A percentile compares a stretch with the other conserved stretches of the same genome.
phyloP scores from a whole-genome alignment of 257 asterid species.

The Ilex aquifolium region DNA sequence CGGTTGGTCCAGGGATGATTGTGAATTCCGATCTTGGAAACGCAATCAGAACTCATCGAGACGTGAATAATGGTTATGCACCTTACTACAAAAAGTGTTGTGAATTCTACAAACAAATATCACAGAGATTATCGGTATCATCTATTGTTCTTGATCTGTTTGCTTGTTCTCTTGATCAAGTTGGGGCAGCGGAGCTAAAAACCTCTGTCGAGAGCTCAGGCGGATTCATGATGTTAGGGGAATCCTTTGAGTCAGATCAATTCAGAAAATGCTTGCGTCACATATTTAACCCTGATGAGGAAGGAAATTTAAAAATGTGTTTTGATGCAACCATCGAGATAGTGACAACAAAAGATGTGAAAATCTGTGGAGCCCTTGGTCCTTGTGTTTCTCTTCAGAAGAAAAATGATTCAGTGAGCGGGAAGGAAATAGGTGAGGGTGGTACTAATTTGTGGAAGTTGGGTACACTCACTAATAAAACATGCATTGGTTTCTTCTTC shows the following conservation, averaged over 20 bases:
- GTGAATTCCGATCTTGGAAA: constrained; percentile 54
- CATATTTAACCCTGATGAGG: constrained; percentile 50
- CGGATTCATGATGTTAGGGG: constrained; percentile 83
- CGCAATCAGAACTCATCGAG: constrained; percentile 77
- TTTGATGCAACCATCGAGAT: constrained; percentile 87
- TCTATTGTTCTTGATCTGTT: constrained; percentile 87
- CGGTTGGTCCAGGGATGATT: constrained; percentile 78
- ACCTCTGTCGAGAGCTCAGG: constrained; percentile 67
- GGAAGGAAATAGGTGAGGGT: constrained; percentile 69
- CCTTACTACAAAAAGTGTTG: constrained; percentile 48
- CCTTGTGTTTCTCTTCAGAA: constrained; percentile 61
- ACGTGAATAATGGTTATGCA: constrained; percentile 50
- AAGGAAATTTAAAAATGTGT: constrained; percentile 61
- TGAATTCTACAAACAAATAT: constrained; percentile 60
- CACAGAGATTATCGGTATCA: constrained; percentile 61
- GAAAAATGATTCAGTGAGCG: constrained; percentile 59
- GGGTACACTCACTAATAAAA: constrained; percentile 59
- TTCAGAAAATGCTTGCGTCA: constrained; percentile 67
- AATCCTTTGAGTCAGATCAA: constrained; percentile 77
- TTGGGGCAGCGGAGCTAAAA: constrained; percentile 88
- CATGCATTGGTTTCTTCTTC: constrained; percentile 74
- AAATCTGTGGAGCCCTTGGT: constrained; percentile 85
- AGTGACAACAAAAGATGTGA: constrained; percentile 70
- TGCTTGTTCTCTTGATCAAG: constrained; percentile 96
- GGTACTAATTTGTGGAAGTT: constrained; percentile 77